Base-by-base conservation (phyloP, 164 flowering plant genomes). In the Magnolia sinica region DNA sequence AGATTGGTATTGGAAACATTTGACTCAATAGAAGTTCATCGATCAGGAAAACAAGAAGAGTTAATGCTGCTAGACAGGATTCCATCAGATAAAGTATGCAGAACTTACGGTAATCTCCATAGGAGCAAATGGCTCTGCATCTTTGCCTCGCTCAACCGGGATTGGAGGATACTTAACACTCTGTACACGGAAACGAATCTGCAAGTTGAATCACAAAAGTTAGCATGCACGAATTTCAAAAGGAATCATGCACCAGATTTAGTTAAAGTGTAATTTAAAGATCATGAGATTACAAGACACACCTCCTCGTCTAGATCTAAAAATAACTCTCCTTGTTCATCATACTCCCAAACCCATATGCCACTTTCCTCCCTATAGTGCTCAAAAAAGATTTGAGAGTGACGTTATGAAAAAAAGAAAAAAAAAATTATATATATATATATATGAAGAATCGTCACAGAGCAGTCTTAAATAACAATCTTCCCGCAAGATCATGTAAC, bases 91-190 rank as follows among this genome's bases (percentile, higher is more conserved):
- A 14, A 68, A 18, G 9, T 24, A 2, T 68, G 8, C 49, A 68
- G 50, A 78, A 87, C 96, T 86, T 85, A 95, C 98, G 51, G 87
- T 91, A 29, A 95, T 81, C 83, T 85, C 87, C 98, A 93, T 95
- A 9, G 97, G 97, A 37, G 98, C 91, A 87, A 95, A 91, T 73
- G 96, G 93, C 77, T 91, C 90, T 50, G 91, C 81, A 29, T 87
- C 86, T 77, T 83, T 85, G 51, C 86, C 87, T 82, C 81, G 89
- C 78, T 92, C 95, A 76, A 90, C 20, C 68, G 97, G 95, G 73
- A 89, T 83, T 64, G 94, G 76, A 74, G 95, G 97, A 82, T 88
- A 93, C 14, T 24, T 84, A 18, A 95, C 79, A 79, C 76, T 84
- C 8, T 84, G 81, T 37, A 95, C 94, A 74, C 83, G 86, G 79